phyloP scores from a whole-genome alignment of 257 asterid species.

The Coffea canephora region DNA sequence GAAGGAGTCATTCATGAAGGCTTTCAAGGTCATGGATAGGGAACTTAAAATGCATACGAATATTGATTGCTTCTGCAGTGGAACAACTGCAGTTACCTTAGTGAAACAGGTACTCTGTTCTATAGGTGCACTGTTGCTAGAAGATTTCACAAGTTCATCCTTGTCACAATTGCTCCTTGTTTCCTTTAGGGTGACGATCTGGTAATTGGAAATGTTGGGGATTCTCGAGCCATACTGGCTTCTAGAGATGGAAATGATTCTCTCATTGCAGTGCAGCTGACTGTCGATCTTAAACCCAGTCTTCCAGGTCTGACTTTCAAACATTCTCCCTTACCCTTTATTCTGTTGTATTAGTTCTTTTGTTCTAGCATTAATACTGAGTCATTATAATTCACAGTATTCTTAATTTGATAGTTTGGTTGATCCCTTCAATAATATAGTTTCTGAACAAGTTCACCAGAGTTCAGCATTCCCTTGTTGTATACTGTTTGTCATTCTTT shows the following conservation, averaged over 20 bases:
- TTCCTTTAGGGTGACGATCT: conserved; percentile 73
- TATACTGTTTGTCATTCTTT: not conserved
- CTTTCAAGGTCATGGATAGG: conserved; percentile 84
- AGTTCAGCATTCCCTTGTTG: not conserved
- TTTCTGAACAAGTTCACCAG: not conserved
- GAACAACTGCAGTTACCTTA: conserved; percentile 90
- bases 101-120: conserved; percentile 65
- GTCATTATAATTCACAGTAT: not conserved
- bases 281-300: conserved; percentile 90
- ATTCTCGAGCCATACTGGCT: conserved; percentile 86
- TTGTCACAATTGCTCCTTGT: conserved; percentile 7
- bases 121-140: conserved; percentile 8
- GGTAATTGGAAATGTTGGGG: conserved; percentile 78
- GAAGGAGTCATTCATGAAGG: conserved; percentile 80
- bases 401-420: not conserved
- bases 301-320: conserved; percentile 61
- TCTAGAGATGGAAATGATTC: conserved; percentile 57
- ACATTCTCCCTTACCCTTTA: not conserved
- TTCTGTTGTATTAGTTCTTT: not conserved
- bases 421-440: not conserved
- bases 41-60: conserved; percentile 65
- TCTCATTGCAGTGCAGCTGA: conserved; percentile 71
- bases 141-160: conserved; percentile 1
- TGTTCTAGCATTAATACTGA: not conserved
- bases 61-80: conserved; percentile 91